Conservation (phyloP, 768 basidiomycete species). For the Russula sp. region DNA sequence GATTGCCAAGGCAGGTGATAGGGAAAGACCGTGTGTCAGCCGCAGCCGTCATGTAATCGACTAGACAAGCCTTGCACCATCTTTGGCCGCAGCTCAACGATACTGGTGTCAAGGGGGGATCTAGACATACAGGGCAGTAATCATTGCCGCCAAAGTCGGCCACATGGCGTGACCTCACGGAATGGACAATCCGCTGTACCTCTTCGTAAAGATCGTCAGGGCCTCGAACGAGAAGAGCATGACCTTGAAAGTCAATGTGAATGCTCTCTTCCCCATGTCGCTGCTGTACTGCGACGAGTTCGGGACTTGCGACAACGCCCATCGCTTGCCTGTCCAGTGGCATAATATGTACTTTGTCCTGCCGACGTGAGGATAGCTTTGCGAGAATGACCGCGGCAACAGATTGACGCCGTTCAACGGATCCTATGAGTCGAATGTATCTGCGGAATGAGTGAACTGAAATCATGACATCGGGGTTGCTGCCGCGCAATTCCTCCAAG, state of each 20-base stretch:
- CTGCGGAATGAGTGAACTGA: slow-evolving; percentile 43
- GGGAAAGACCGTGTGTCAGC: slow-evolving; percentile 62
- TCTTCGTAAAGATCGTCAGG: slow-evolving; percentile 45
- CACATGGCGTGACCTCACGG: slow-evolving; percentile 35
- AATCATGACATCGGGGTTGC: slow-evolving; percentile 45
- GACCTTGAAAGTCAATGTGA: slow-evolving; percentile 44
- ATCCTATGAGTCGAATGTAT: slow-evolving; percentile 55
- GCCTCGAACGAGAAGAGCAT: slow-evolving; percentile 55
- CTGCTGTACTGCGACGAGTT: slow-evolving; percentile 46
- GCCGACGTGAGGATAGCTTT: slow-evolving; percentile 46
- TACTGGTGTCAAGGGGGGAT: slow-evolving; percentile 50
- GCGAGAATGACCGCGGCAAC: slow-evolving; percentile 48
- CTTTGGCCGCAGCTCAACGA: slow-evolving; percentile 61
- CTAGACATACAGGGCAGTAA: slow-evolving; percentile 70
- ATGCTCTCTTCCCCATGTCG: slow-evolving; percentile 59
- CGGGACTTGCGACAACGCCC: slow-evolving; percentile 46
- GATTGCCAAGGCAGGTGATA: slow-evolving; percentile 65
- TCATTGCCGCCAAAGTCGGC: slow-evolving; percentile 19
- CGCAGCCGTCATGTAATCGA: slow-evolving; percentile 55
- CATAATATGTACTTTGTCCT: slow-evolving; percentile 45
- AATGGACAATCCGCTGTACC: slow-evolving; percentile 44
- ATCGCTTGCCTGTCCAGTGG: slow-evolving; percentile 48
- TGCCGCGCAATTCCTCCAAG: slow-evolving; percentile 44
- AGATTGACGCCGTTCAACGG: slow-evolving; percentile 40
- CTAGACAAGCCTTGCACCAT: slow-evolving; percentile 65